Evolutionary conservation across 129 eudicot genomes (phyloP), one percentile per base, ranked within the genome.

Genomic region (Apium graveolens): DNA sequence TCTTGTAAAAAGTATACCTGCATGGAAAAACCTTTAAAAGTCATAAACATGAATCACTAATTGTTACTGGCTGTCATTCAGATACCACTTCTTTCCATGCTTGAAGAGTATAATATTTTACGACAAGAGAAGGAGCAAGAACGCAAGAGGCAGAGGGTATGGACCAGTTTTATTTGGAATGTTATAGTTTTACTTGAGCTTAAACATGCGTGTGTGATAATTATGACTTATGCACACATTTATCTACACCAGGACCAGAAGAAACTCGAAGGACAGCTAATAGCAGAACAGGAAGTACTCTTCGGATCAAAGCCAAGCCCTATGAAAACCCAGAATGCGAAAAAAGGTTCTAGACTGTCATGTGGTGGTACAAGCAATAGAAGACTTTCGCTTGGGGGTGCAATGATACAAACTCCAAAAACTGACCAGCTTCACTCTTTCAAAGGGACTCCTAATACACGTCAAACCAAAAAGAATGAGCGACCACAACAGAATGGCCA

Each of bases 301-400:
- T 95, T 88, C 79, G 97, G 99, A 82, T 92, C 99, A 73, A 96
- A 96, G 79, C 99, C 97, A 24, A 96, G 99, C 81, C 99, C 99
- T 31, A 71, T 90, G 90, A 96, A 96, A 82, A 83, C 76, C 77
- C 93, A 84, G 76, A 87, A 81, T 86, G 91, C 82, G 24, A 95
- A 91, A 86, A 92, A 90, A 82, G 90, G 89, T 71, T 76, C 92
- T 35, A 85, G 94, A 77, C 76, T 96, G 84, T 87, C 97, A 62
- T 86, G 86, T 78, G 89, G 92, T 84, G 96, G 96, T 73, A 79
- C 88, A 78, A 89, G 79, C 84, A 90, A 87, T 85, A 81, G 94
- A 85, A 90, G 96, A 60, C 83, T 90, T 34, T 91, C 98, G 72
- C 85, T 90, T 51, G 99, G 98, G 66, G 97, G 91, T 32, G 51